A percentile compares a stretch with the other conserved stretches of the same genome.
These are phyloP conservation scores for Trichosporon sp. DNA, from an alignment of 1,284 basidiomycete genomes.

Conservation along the genomic window DNA sequence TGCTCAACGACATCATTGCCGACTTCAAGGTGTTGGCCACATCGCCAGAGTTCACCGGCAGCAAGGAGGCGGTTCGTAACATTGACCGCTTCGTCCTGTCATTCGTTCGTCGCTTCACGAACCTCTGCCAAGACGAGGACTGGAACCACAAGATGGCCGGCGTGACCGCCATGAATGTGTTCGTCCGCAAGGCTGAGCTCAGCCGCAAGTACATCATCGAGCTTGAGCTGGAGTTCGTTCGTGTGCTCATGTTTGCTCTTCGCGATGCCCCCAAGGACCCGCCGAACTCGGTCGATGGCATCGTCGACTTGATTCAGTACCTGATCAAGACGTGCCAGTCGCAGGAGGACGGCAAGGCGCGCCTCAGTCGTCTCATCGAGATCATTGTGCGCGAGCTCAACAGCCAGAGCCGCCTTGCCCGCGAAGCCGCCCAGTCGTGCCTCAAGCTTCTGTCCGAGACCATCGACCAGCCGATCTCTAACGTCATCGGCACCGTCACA, in stretches of 20 bases:
- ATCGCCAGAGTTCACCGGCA: conserved; percentile 52
- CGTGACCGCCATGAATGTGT: conserved; percentile 76
- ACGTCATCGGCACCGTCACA: conserved; percentile 75
- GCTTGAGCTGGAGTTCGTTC: conserved; percentile 86
- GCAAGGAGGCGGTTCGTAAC: conserved; percentile 63
- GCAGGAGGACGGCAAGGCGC: conserved; percentile 55
- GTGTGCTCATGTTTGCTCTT: conserved; percentile 87
- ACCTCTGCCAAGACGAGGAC: conserved; percentile 82
- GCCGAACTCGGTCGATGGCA: conserved; percentile 77
- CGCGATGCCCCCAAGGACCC: conserved; percentile 95
- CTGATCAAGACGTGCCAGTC: conserved; percentile 74
- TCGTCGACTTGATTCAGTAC: conserved; percentile 74
- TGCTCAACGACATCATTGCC: conserved; percentile 67
- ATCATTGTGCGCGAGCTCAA: conserved; percentile 90
- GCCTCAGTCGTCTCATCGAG: conserved; percentile 65
- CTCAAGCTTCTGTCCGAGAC: conserved; percentile 79
- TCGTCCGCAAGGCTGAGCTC: conserved; percentile 71
- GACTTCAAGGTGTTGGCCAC: conserved; percentile 66
- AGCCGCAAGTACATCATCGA: conserved; percentile 81
- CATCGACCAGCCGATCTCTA: conserved; percentile 71
- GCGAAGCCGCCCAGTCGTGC: conserved; percentile 79
- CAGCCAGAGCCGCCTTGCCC: conserved; percentile 81
- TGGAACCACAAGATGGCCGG: conserved; percentile 87
- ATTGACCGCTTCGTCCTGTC: conserved; percentile 67
- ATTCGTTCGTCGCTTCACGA: conserved; percentile 75